These are phyloP conservation scores for Xylaria curta DNA, from an alignment of 495 filamentous ascomycete species.

Conservation along the genomic window DNA sequence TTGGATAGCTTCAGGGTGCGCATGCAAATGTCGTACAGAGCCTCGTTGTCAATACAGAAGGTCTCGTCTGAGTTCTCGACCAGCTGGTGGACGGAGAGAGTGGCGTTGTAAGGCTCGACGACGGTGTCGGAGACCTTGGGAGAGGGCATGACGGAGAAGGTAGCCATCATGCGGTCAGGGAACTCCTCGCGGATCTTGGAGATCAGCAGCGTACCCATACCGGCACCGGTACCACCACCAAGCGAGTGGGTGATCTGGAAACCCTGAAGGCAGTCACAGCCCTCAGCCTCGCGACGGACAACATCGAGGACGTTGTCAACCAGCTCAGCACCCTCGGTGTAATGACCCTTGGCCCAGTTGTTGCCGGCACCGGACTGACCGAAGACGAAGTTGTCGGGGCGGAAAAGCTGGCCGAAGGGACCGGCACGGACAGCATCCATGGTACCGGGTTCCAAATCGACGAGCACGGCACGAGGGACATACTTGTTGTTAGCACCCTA, in stretches of 20 bases:
- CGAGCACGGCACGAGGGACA: conserved; percentile 98
- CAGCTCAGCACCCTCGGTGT: conserved; percentile 99
- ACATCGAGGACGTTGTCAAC: conserved; percentile 99
- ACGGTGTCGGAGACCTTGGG: conserved; percentile 99
- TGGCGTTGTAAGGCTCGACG: conserved; percentile 99
- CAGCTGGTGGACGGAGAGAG: conserved; percentile 97
- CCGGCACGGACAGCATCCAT: conserved; percentile 99
- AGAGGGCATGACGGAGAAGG: conserved; percentile 99
- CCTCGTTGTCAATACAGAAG: conserved; percentile 99
- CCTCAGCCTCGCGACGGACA: conserved; percentile 98
- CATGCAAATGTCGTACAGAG: conserved; percentile 99
- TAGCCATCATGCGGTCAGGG: conserved; percentile 99
- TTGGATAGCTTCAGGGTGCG: conserved; percentile 97
- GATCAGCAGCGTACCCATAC: conserved; percentile 99
- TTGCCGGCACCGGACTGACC: conserved; percentile 99
- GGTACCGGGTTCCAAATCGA: conserved; percentile 98
- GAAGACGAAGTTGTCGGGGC: conserved; percentile 99
- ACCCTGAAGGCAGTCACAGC: conserved; percentile 99
- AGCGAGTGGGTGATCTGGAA: conserved; percentile 99
- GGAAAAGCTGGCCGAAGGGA: conserved; percentile 99
- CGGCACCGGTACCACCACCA: conserved; percentile 99
- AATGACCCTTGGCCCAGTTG: conserved; percentile 99
- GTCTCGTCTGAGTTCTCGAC: conserved; percentile 99
- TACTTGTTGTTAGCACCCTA: conserved; percentile 97
- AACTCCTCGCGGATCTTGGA: conserved; percentile 99